These are phyloP conservation scores for Excoecaria cochinchinensis DNA, from an alignment of 345 rosid species.

Conservation along the genomic window DNA sequence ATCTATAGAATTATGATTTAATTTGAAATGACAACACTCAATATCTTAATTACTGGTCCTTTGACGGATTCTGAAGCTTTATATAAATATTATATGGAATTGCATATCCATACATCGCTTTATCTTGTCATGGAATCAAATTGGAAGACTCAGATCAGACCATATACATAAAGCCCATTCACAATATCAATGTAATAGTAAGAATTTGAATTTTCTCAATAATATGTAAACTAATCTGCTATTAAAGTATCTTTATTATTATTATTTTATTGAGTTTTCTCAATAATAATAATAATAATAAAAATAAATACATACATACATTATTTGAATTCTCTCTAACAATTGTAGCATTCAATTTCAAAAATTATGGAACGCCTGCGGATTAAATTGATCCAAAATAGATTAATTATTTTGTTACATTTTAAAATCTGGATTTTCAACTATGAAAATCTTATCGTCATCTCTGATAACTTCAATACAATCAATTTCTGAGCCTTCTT, in stretches of 20 bases:
- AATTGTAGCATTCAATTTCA: not conserved
- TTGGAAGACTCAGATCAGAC: no score
- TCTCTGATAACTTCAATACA: slow-evolving; percentile 82
- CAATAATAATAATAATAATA: no score
- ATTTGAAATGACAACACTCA: slow-evolving; percentile 8
- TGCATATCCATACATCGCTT: not conserved
- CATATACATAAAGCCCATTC: no score
- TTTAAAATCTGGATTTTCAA: slow-evolving; percentile 35
- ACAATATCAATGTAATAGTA: no score
- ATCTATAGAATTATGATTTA: not conserved
- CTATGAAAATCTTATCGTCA: slow-evolving; percentile 70
- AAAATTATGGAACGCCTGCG: not conserved
- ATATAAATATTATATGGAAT: not conserved
- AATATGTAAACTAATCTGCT: no score
- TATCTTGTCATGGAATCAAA: not conserved
- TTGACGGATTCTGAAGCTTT: not conserved
- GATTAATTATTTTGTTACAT: slow-evolving; percentile 1
- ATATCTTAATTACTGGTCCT: not conserved
- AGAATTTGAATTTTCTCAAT: no score
- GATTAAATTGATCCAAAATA: not conserved
- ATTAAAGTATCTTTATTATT: no score
- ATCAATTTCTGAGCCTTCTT: slow-evolving; percentile 81
- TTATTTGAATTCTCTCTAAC: not conserved
- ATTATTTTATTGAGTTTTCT: no score
- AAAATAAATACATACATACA: no score